Conservation (phyloP, 129 eudicot genomes). For the Helichrysum umbraculigerum region DNA sequence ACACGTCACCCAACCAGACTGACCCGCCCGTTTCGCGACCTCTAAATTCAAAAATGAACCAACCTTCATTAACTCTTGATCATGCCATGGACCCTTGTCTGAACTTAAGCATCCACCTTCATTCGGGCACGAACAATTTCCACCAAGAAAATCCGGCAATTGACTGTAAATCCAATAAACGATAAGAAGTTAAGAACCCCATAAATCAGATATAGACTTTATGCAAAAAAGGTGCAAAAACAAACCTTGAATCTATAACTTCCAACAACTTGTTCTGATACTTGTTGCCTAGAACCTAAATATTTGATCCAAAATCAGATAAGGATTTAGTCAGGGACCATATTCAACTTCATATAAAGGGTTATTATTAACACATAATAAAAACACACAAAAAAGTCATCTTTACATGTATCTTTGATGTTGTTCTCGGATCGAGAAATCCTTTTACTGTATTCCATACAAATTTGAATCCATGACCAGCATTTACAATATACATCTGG, state of each 20-base stretch:
- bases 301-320: constrained; percentile 19
- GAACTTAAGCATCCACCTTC: constrained; percentile 89
- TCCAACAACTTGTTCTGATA: constrained; percentile 71
- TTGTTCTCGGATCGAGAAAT: constrained; percentile 90
- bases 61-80: constrained; percentile 84
- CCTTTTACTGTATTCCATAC: constrained; percentile 83
- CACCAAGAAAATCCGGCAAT: constrained; percentile 94
- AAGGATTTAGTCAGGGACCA: background rate
- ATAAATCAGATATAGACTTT: background rate
- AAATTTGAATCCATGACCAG: constrained; percentile 81
- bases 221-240: constrained; percentile 11
- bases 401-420: constrained; percentile 84
- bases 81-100: constrained; percentile 96
- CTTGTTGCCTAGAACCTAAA: constrained; percentile 87
- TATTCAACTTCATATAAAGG: background rate
- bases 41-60: constrained; percentile 14
- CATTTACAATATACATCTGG: constrained; percentile 93
- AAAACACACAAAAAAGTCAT: background rate
- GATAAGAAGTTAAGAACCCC: background rate
- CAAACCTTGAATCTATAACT: constrained; percentile 74
- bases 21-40: background rate
- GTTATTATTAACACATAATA: background rate
- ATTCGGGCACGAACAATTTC: constrained; percentile 71
- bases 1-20: background rate
- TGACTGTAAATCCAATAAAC: constrained; percentile 47